These are phyloP conservation scores for Hymenochaete sp. DNA, from an alignment of 1,284 basidiomycete species.

Conservation along the genomic window DNA sequence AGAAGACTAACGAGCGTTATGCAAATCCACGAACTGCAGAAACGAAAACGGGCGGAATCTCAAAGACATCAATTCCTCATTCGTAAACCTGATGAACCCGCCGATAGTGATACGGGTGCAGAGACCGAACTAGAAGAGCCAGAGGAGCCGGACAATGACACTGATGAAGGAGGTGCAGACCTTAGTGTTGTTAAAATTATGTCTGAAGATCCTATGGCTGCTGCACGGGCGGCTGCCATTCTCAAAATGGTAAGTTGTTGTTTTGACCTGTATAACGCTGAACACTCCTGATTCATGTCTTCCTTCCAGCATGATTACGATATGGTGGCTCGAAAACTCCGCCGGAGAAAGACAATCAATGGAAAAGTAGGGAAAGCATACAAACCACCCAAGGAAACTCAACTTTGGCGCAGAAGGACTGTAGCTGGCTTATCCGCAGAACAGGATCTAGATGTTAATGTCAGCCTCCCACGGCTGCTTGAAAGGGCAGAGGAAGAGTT, in stretches of 20 bases:
- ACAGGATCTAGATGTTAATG: slow-evolving; percentile 45
- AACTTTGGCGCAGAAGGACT: slow-evolving; percentile 28
- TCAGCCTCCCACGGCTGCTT: slow-evolving; percentile 47
- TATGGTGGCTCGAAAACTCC: slow-evolving; percentile 46
- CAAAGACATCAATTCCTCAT: too few species aligned
- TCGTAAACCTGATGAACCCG: too few species aligned
- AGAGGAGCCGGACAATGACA: slow-evolving; percentile 19
- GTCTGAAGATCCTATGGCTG: slow-evolving; percentile 71
- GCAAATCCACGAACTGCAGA: too few species aligned
- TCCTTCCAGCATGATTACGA: slow-evolving; percentile 86
- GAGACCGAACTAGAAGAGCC: slow-evolving; percentile 13
- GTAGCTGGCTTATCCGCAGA: slow-evolving; percentile 40
- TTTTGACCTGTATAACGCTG: slow-evolving; percentile 5
- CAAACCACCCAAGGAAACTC: slow-evolving; percentile 20
- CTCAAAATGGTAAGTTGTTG: slow-evolving; percentile 58
- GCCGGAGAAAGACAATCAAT: slow-evolving; percentile 20
- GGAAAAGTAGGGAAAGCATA: slow-evolving; percentile 30
- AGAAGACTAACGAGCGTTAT: too few species aligned
- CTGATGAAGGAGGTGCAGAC: slow-evolving; percentile 21
- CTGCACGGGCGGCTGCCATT: slow-evolving; percentile 84
- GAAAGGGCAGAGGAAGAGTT: slow-evolving; percentile 51
- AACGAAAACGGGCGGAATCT: too few species aligned
- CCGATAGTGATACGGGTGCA: slow-evolving; percentile 1
- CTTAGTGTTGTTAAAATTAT: slow-evolving; percentile 64
- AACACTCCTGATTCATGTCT: neutral